Evolutionary conservation across 441 rosid genomes (phyloP).

Genomic region (Raphanus hybrid): DNA sequence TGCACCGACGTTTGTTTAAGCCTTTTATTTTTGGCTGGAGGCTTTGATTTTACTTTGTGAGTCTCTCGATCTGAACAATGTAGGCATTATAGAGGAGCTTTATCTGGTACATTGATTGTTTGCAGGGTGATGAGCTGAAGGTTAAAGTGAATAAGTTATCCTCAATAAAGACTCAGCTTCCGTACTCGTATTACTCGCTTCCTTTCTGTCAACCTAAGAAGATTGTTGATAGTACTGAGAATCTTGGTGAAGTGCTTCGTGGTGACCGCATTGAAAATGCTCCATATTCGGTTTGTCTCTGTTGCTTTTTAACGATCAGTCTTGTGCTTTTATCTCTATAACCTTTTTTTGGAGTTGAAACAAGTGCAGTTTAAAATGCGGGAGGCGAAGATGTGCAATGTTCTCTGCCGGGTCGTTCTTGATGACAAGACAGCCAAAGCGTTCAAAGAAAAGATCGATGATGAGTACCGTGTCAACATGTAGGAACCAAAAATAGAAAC

Average conservation of each 20-base stretch:
- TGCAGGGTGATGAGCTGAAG: constrained; percentile 62
- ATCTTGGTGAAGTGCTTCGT: constrained; percentile 80
- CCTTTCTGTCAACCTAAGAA: constrained; percentile 56
- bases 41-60: no score
- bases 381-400: constrained; percentile 65
- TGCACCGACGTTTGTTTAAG: constrained; percentile 24
- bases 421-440: constrained; percentile 61
- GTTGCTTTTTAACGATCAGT: neutral
- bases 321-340: constrained; percentile 7
- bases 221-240: constrained; percentile 73
- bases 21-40: neutral
- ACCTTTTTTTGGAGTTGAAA: constrained; percentile 27
- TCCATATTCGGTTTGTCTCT: constrained; percentile 56
- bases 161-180: constrained; percentile 74
- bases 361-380: constrained; percentile 73
- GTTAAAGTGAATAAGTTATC: constrained; percentile 76
- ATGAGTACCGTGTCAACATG: constrained; percentile 80
- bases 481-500: constrained; percentile 36
- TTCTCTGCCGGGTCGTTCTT: constrained; percentile 55
- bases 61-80: no score
- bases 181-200: constrained; percentile 66
- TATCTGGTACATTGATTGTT: neutral
- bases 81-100: neutral
- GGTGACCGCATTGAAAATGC: constrained; percentile 79
- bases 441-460: constrained; percentile 72